phyloP scores from a whole-genome alignment of 768 basidiomycete genomes.

The Suillus hirtellus region DNA sequence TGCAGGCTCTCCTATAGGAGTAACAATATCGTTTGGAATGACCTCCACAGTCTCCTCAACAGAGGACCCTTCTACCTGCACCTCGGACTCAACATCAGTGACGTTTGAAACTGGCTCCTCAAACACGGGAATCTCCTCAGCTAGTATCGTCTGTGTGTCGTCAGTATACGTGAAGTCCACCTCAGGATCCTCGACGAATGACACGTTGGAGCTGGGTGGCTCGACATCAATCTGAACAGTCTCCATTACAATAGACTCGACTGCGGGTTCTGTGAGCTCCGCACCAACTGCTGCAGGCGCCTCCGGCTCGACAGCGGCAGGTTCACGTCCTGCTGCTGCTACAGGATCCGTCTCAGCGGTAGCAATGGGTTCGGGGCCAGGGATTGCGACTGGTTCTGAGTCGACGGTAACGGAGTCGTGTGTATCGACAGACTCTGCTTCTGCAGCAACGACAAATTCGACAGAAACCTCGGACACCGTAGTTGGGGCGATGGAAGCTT shows the following conservation, averaged over 20 bases:
- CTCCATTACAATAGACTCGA: background rate
- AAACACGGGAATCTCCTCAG: background rate
- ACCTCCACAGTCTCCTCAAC: background rate
- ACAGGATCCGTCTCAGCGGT: background rate
- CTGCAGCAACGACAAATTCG: background rate
- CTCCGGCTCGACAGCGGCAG: background rate
- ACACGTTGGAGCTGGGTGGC: conserved; percentile 6
- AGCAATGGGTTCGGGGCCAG: conserved; percentile 4
- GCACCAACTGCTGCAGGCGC: background rate
- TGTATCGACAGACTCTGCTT: background rate
- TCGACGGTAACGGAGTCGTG: background rate
- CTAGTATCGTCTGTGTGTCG: background rate
- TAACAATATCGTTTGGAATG: background rate
- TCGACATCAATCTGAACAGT: conserved; percentile 10
- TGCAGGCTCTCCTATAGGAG: background rate
- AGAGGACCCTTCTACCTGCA: background rate
- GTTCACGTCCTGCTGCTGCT: background rate
- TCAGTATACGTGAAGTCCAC: background rate
- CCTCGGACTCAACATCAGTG: background rate
- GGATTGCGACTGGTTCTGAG: background rate
- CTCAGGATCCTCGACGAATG: conserved; percentile 11
- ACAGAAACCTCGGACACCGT: background rate
- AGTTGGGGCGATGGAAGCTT: background rate
- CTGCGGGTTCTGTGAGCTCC: background rate
- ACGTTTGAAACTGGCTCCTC: background rate